Percentiles rank a stretch among this genome's conserved stretches.
phyloP scores from a whole-genome alignment of 805 yeast genomes.

The Pichia cephalocereana region DNA sequence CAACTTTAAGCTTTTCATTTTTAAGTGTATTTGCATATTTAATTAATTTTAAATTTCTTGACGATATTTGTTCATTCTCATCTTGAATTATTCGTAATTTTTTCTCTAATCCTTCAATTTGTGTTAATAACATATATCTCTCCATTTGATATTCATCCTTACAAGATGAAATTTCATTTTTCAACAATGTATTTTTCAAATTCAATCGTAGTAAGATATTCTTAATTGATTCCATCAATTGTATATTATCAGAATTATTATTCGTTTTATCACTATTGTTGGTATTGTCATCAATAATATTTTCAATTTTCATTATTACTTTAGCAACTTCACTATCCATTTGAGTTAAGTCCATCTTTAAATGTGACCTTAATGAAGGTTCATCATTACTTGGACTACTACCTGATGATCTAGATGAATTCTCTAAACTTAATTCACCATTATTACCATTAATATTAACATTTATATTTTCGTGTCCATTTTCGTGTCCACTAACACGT shows the following conservation, averaged over 20 bases:
- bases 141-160: slow-evolving; percentile 25
- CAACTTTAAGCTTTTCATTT: slow-evolving; percentile 20
- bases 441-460: too few relatives aligned
- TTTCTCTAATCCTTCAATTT: slow-evolving; percentile 21
- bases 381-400: not conserved
- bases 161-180: slow-evolving; percentile 19
- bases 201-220: slow-evolving; percentile 23
- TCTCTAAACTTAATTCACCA: too few relatives aligned
- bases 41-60: slow-evolving; percentile 25
- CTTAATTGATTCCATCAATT: slow-evolving; percentile 1
- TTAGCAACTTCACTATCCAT: not conserved
- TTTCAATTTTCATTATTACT: not conserved
- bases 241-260: not conserved
- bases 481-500: not conserved
- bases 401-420: not conserved
- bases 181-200: slow-evolving; percentile 23
- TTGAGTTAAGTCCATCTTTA: not conserved
- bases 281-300: not conserved
- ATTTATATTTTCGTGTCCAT: not conserved
- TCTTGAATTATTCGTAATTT: slow-evolving; percentile 18
- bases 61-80: slow-evolving; percentile 23
- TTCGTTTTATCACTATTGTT: too few relatives aligned
- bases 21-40: slow-evolving; percentile 24
- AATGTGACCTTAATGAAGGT: not conserved
- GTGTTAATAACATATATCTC: slow-evolving; percentile 20